Conservation (phyloP, 1,284 basidiomycete genomes). For the Tilletiopsis washingtonensis region DNA sequence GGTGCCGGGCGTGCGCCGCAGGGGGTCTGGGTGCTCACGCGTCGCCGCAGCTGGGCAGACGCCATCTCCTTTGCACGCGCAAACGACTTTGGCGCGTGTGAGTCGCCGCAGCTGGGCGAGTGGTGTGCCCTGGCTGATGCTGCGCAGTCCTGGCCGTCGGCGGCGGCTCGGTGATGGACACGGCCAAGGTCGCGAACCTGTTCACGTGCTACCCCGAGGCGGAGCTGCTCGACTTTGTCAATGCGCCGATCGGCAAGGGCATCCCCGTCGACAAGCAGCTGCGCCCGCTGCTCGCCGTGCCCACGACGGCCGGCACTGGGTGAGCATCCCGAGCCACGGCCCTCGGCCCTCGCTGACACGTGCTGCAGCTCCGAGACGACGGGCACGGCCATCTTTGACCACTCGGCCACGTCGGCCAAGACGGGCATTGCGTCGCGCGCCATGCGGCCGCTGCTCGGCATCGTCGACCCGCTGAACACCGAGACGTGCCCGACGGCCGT, state of each 20-base stretch:
- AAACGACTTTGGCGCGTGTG: constrained; percentile 76
- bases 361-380: constrained; percentile 72
- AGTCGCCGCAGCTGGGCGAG: no score
- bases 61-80: constrained; percentile 81
- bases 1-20: constrained; percentile 14
- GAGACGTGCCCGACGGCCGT: constrained; percentile 64
- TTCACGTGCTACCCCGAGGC: constrained; percentile 72
- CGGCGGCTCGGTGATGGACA: constrained; percentile 92
- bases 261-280: constrained; percentile 69
- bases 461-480: constrained; percentile 76
- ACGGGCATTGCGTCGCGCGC: constrained; percentile 90
- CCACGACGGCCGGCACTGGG: constrained; percentile 96
- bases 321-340: no score
- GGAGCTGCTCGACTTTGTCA: constrained; percentile 84
- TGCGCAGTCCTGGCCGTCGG: constrained; percentile 61
- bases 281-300: constrained; percentile 80
- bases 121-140: no score
- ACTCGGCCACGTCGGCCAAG: constrained; percentile 66
- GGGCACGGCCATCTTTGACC: constrained; percentile 92
- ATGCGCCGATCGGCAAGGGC: constrained; percentile 90
- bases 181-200: constrained; percentile 80
- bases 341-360: no score
- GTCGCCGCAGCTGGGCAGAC: constrained; percentile 53
- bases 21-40: no score
- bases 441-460: constrained; percentile 79